Conservation (phyloP, 345 rosid genomes). For the Lagerstroemia speciosa region DNA sequence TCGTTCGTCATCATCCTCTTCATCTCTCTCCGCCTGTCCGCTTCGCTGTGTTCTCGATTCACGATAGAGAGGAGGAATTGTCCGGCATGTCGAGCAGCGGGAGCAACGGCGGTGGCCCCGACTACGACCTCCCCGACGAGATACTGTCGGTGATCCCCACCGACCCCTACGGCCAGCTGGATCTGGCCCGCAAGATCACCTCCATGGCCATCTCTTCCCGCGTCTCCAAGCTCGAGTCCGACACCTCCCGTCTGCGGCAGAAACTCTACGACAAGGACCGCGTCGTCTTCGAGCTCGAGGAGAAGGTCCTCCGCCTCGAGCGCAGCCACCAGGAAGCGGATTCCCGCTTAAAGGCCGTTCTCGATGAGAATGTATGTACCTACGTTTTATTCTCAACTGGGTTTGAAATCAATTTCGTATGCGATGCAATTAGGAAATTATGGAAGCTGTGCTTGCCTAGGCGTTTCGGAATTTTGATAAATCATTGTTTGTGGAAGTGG, state of each 20-base stretch:
- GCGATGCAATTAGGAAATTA: background rate
- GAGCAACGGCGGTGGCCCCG: constrained; percentile 20
- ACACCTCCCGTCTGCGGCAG: constrained; percentile 39
- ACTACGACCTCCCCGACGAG: constrained; percentile 61
- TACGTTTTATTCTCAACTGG: background rate
- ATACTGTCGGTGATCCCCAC: constrained; percentile 77
- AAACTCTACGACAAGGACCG: constrained; percentile 59
- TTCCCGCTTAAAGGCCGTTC: constrained; percentile 36
- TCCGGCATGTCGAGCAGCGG: constrained; percentile 24
- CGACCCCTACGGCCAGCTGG: constrained; percentile 86
- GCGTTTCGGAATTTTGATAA: too few species aligned
- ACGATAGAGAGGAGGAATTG: background rate
- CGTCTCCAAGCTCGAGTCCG: constrained; percentile 72
- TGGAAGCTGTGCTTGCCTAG: too few species aligned
- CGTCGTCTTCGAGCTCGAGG: constrained; percentile 47
- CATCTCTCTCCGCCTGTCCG: background rate
- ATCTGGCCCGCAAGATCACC: constrained; percentile 93
- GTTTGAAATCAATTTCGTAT: background rate
- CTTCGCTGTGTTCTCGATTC: background rate
- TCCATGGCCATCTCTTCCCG: constrained; percentile 94
- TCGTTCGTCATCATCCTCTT: background rate
- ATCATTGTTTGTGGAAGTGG: too few species aligned
- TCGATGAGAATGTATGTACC: constrained; percentile 60
- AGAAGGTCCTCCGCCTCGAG: constrained; percentile 38
- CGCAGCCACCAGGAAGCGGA: constrained; percentile 46